phyloP scores from a whole-genome alignment of 2,329 filamentous ascomycete genomes.

The Metarhizium robertsii region DNA sequence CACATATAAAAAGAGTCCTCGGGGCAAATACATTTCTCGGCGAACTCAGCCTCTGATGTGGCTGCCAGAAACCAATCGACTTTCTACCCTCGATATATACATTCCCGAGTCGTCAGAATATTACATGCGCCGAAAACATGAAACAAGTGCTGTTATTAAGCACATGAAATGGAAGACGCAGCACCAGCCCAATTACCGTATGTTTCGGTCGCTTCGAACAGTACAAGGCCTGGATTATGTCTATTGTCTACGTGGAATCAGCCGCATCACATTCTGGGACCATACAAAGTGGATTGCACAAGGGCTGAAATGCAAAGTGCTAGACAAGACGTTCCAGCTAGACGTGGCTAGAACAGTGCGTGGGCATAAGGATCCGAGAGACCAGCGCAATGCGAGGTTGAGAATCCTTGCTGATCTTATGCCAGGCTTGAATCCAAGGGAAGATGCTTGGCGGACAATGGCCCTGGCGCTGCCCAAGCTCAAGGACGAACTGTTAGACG shows the following conservation, averaged over 20 bases:
- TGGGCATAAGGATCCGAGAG: slow-evolving; percentile 8
- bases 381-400: slow-evolving; percentile 9
- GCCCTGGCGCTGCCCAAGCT: neutral
- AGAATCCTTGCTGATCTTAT: slow-evolving; percentile 14
- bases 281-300: slow-evolving; percentile 16
- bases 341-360: slow-evolving; percentile 17
- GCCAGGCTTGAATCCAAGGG: slow-evolving; percentile 1
- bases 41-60: slow-evolving; percentile 26
- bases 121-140: slow-evolving; percentile 28
- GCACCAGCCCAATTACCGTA: slow-evolving; percentile 30
- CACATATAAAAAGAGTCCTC: slow-evolving; percentile 9
- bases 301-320: slow-evolving; percentile 8
- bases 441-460: slow-evolving; percentile 7
- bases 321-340: slow-evolving; percentile 20
- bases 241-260: slow-evolving; percentile 32
- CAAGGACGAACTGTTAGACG: neutral
- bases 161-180: slow-evolving; percentile 20
- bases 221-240: slow-evolving; percentile 37
- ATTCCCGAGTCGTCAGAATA: slow-evolving; percentile 24
- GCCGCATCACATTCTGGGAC: slow-evolving; percentile 32
- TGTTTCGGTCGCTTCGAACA: slow-evolving; percentile 25
- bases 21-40: slow-evolving; percentile 22
- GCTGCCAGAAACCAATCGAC: slow-evolving; percentile 26
- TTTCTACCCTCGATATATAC: slow-evolving; percentile 31
- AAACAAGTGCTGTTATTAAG: slow-evolving; percentile 14